A percentile compares a stretch with the other conserved stretches of the same genome.
phyloP scores from a whole-genome alignment of 2,329 filamentous ascomycete genomes.

The Coniochaeta sp. region DNA sequence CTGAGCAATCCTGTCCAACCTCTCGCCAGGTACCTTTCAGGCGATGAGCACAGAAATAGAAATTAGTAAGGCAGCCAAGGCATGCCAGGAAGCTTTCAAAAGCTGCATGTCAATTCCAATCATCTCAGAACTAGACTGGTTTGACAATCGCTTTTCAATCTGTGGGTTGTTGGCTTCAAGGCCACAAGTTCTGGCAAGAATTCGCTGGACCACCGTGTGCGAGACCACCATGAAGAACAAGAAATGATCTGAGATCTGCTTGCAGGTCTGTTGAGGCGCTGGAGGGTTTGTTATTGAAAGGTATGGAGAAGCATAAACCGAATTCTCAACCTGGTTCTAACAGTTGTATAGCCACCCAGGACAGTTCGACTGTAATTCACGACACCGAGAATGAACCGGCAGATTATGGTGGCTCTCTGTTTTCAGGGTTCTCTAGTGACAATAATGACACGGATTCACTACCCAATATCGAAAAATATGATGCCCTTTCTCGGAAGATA shows the following conservation, averaged over 20 bases:
- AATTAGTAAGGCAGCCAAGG: neutral
- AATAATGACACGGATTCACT: neutral
- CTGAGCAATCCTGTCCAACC: no score
- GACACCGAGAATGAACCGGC: no score
- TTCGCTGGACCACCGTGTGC: constrained; percentile 1
- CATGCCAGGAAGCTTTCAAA: neutral
- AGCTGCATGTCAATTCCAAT: neutral
- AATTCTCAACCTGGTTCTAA: no score
- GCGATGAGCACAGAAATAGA: no score
- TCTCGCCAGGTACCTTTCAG: no score
- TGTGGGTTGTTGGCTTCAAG: neutral
- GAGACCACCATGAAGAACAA: neutral
- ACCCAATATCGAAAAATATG: neutral
- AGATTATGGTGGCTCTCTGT: no score
- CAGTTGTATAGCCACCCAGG: no score
- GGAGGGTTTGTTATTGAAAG: neutral
- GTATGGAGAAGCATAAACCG: no score
- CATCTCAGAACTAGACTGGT: no score
- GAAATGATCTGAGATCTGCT: constrained; percentile 2
- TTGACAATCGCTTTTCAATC: neutral
- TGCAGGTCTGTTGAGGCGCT: constrained; percentile 1
- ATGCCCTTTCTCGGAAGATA: neutral
- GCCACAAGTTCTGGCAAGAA: neutral
- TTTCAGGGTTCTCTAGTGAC: no score
- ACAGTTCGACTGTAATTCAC: no score